Base-by-base conservation (phyloP, 2,329 filamentous ascomycete species). In the Exophiala viscosa region DNA sequence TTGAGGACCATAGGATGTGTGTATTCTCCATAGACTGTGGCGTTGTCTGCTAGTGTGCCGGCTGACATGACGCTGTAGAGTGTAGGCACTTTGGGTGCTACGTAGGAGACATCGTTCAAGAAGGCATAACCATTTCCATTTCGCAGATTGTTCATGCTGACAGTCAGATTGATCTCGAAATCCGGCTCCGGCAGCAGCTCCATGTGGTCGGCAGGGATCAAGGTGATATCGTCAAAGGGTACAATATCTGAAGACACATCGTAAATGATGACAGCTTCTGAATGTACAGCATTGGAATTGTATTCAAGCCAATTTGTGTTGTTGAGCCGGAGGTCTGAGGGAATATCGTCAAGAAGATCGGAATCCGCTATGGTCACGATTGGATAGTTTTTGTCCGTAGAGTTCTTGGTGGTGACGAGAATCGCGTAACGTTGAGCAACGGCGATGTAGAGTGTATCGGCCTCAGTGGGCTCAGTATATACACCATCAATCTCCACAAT, bases 401-500 rank as follows among this genome's bases (percentile, higher is more conserved):
- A 76, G 50, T 84, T 82, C 65, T 79, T 83, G 11, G 83, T 84
- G 0, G 81, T 88, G 13, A 81, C 59, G 2, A 81, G 63, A 3
- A 81, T 66, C 4, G 70, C 68, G 60, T 77, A 77, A 8, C 87
- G 79, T 67, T 90, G 87, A 0, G 84, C 87, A 9, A 83, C 79
- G 10, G 81, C 73, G 7, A 90, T 62, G 59, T 88, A 88, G 10
- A 90, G 75, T 73, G 80, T 80, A 18, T 80, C 73, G 0, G 84
- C 80, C 54, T 81, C 78, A 0, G 77, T 70, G 0, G 76, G 75
- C 54, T 87, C 76, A 0, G 79, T 83, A 60, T 86, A 89, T 9
- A 88, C 76, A 5, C 86, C 87, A 64, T 90, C 87, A 1, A 89
- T 81, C 66, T 89, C 86, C 32, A 90, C 78, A 49, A 90, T 83